These are phyloP conservation scores for Cucurbita moschata DNA, from an alignment of 306 rosid genomes.

Conservation along the genomic window DNA sequence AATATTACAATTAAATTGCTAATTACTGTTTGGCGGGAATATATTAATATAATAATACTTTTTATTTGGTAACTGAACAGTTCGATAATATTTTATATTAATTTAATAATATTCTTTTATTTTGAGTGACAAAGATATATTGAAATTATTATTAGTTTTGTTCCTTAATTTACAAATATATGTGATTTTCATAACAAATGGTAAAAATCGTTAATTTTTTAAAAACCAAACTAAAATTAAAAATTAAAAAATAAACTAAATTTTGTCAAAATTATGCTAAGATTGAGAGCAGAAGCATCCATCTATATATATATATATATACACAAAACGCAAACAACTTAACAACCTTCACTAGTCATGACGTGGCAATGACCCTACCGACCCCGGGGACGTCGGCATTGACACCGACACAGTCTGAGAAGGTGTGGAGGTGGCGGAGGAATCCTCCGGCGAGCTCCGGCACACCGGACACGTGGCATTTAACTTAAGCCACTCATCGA, in stretches of 20 bases:
- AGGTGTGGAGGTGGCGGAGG: constrained; percentile 7
- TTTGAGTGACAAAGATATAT: too few species aligned
- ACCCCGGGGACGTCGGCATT: constrained; percentile 10
- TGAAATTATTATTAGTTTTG: too few species aligned
- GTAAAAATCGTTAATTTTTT: background rate
- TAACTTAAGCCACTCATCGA: constrained; percentile 65
- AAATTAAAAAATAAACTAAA: background rate
- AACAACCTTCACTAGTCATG: background rate
- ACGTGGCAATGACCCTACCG: background rate
- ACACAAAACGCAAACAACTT: background rate
- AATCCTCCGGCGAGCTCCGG: constrained; percentile 30
- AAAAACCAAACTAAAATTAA: background rate
- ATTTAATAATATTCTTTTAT: too few species aligned
- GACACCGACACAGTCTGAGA: background rate
- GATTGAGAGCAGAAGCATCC: background rate
- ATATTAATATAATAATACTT: too few species aligned
- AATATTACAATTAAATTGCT: too few species aligned
- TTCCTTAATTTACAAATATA: too few species aligned
- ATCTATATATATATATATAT: background rate
- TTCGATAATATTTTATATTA: too few species aligned
- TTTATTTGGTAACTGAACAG: too few species aligned
- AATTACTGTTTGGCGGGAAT: too few species aligned
- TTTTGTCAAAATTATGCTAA: background rate
- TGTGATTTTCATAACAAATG: too few species aligned
- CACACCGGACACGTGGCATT: constrained; percentile 65